Conservation (phyloP, 2,329 filamentous ascomycete genomes). For the Microsporum audouinii region DNA sequence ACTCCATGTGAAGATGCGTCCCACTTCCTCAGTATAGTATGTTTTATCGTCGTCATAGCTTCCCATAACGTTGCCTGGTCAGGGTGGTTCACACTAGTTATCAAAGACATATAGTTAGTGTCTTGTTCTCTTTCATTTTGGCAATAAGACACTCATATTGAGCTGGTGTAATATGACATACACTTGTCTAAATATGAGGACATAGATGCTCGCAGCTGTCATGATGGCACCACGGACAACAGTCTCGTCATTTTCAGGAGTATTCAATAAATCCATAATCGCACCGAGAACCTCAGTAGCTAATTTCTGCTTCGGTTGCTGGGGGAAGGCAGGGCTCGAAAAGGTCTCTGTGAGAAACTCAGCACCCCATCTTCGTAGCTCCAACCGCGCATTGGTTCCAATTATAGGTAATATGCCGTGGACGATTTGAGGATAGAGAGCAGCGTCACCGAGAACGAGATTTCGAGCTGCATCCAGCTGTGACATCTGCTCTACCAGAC, state of each 20-base stretch:
- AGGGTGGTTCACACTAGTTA: conserved; percentile 66
- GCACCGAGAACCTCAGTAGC: conserved; percentile 67
- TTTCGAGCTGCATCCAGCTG: conserved; percentile 86
- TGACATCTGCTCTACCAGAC: conserved; percentile 63
- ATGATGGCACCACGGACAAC: conserved; percentile 82
- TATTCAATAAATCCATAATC: conserved; percentile 57
- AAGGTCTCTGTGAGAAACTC: conserved; percentile 96
- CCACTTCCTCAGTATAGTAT: conserved; percentile 78
- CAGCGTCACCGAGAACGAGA: conserved; percentile 74
- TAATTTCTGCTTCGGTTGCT: conserved; percentile 68
- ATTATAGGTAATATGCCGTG: conserved; percentile 89
- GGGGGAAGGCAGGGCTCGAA: conserved; percentile 71
- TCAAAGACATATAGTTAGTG: neutral
- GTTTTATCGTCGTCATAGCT: conserved; percentile 77
- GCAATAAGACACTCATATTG: neutral
- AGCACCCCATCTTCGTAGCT: conserved; percentile 87
- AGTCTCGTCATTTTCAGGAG: conserved; percentile 61
- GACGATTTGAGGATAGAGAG: conserved; percentile 84
- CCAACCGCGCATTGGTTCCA: conserved; percentile 58
- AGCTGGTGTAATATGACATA: conserved; percentile 45
- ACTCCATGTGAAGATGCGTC: conserved; percentile 65
- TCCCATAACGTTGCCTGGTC: conserved; percentile 77
- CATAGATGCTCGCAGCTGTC: conserved; percentile 83
- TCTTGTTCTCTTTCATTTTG: neutral
- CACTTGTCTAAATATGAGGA: conserved; percentile 85